Evolutionary conservation across 2,329 filamentous ascomycete species (phyloP).

Genomic region (Fusarium humuli): DNA sequence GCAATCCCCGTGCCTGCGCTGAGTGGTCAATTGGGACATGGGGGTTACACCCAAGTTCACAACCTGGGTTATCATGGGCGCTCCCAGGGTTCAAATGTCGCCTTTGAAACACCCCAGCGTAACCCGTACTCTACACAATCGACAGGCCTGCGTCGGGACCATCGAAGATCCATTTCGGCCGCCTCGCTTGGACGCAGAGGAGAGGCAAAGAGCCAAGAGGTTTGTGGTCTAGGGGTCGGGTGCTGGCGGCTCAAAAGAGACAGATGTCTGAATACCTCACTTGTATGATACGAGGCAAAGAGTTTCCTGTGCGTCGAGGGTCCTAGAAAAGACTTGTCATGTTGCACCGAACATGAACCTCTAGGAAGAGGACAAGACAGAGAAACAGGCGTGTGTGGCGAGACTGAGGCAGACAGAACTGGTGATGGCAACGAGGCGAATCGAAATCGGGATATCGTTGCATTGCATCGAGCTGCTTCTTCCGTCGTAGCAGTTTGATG

Average conservation of each 20-base stretch:
- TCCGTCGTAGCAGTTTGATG: conserved; percentile 15
- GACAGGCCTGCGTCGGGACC: conserved; percentile 24
- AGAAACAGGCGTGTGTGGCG: conserved; percentile 33
- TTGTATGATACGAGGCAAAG: conserved; percentile 1
- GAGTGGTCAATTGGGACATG: conserved; percentile 26
- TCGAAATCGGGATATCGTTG: conserved; percentile 27
- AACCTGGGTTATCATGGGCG: conserved; percentile 10
- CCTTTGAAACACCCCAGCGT: conserved; percentile 12
- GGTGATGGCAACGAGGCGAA: conserved; percentile 25
- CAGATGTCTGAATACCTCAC: not conserved
- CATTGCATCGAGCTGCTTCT: conserved; percentile 36
- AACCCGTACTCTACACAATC: conserved; percentile 12
- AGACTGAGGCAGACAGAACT: conserved; percentile 13
- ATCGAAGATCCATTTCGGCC: conserved; percentile 35
- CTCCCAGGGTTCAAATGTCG: conserved; percentile 10
- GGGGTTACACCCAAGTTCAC: conserved; percentile 11
- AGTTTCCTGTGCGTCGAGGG: conserved; percentile 2
- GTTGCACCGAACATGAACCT: conserved; percentile 31
- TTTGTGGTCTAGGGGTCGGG: conserved; percentile 31
- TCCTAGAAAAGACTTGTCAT: conserved; percentile 27
- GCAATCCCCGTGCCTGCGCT: conserved; percentile 24
- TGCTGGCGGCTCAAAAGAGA: conserved; percentile 33
- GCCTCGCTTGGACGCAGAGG: conserved; percentile 29
- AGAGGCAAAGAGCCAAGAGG: conserved; percentile 17
- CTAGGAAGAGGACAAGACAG: not conserved